A percentile compares a stretch with the other conserved stretches of the same genome.
These are phyloP conservation scores for Novymonas esmeraldas DNA, from an alignment of 208 protist species.

Conservation along the genomic window DNA sequence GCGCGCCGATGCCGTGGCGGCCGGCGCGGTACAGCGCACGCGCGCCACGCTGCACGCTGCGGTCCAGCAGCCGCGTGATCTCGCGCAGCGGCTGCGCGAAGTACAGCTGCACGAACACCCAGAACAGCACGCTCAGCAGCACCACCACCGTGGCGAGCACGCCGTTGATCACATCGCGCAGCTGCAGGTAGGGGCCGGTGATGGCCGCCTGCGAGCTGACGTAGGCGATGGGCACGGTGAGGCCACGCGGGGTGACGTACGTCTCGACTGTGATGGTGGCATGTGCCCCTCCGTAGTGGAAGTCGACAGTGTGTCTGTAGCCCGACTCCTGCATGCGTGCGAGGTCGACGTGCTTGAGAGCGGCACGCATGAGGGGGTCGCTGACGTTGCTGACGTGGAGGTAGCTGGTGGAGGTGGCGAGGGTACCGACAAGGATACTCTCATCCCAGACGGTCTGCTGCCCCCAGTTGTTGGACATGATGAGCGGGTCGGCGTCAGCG, in stretches of 20 bases:
- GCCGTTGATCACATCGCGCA: slow-evolving; percentile 6
- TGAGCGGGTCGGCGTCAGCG: slow-evolving; percentile 14
- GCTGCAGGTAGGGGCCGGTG: slow-evolving; percentile 3
- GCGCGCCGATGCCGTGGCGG: neutral
- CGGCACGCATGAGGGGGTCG: slow-evolving; percentile 41
- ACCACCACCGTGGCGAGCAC: neutral
- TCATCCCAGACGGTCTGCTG: slow-evolving; percentile 1
- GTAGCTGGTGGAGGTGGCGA: neutral
- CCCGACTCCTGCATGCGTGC: neutral
- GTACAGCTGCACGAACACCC: neutral
- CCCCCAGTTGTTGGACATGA: slow-evolving; percentile 34
- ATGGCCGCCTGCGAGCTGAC: neutral
- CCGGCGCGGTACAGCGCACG: slow-evolving; percentile 6
- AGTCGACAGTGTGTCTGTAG: slow-evolving; percentile 5
- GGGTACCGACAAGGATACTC: neutral
- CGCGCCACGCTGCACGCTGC: slow-evolving; percentile 11
- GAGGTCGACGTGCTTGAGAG: slow-evolving; percentile 33
- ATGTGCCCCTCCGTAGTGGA: slow-evolving; percentile 4
- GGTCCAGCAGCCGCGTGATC: neutral
- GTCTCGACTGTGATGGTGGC: slow-evolving; percentile 2
- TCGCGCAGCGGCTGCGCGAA: slow-evolving; percentile 8
- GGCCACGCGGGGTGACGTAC: neutral
- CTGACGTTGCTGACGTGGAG: slow-evolving; percentile 22
- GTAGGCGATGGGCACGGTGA: slow-evolving; percentile 2
- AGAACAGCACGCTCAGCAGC: neutral